These are phyloP conservation scores for Corchorus capsularis DNA, from an alignment of 345 rosid species.

Conservation along the genomic window DNA sequence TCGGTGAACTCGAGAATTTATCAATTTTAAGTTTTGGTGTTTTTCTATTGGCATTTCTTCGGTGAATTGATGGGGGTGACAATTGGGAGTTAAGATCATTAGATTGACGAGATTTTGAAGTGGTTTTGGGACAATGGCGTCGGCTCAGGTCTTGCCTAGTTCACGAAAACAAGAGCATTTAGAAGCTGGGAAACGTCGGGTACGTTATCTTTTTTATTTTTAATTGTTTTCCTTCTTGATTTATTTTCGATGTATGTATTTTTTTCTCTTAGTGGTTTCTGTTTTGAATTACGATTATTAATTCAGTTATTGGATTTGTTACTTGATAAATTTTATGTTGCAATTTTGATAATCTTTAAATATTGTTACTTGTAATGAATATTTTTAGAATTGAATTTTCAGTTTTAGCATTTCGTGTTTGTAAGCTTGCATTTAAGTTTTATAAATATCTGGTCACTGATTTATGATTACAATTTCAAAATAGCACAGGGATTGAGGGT, in stretches of 20 bases:
- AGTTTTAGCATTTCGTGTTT: neutral
- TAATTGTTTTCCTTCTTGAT: neutral
- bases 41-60: slow-evolving; percentile 8
- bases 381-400: no score
- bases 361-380: neutral
- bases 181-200: slow-evolving; percentile 97
- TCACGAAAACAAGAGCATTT: slow-evolving; percentile 81
- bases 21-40: slow-evolving; percentile 8
- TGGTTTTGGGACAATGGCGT: slow-evolving; percentile 63
- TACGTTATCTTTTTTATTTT: slow-evolving; percentile 25
- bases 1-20: neutral
- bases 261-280: slow-evolving; percentile 11
- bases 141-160: slow-evolving; percentile 82
- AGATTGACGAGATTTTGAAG: slow-evolving; percentile 30
- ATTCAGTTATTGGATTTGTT: slow-evolving; percentile 3
- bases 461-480: neutral
- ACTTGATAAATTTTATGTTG: neutral
- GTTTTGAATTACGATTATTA: slow-evolving; percentile 5
- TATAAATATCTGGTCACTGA: neutral
- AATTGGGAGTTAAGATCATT: slow-evolving; percentile 16
- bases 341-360: neutral
- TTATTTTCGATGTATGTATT: no score
- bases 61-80: slow-evolving; percentile 20
- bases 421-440: no score
- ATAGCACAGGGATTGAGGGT: neutral